Percentiles rank a stretch among this genome's conserved stretches.
Evolutionary conservation across 192 early-diverging fungal species (phyloP).

Genomic region (Coemansia guatemalensis): DNA sequence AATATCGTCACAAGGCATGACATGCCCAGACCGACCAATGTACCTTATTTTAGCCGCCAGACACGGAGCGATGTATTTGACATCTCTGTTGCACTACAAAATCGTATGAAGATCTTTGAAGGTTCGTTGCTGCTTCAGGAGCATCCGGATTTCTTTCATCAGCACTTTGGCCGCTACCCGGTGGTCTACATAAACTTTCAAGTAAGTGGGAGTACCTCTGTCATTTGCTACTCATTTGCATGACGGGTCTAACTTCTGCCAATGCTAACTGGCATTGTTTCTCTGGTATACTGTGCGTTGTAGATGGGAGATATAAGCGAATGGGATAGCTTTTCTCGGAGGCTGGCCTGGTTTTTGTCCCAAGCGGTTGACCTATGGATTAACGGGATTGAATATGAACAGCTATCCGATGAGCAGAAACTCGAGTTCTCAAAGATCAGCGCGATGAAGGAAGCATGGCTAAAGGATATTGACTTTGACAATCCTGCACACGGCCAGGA

Average conservation of each 20-base stretch:
- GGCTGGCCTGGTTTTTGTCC: not conserved
- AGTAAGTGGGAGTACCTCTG: not conserved
- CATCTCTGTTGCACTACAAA: not conserved
- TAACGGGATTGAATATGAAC: not conserved
- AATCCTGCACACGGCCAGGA: not conserved
- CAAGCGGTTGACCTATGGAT: not conserved
- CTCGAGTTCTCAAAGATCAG: not conserved
- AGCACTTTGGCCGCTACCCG: constrained; percentile 6
- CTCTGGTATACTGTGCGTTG: not conserved
- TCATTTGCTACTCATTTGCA: not conserved
- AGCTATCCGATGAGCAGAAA: not conserved
- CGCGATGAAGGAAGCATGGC: not conserved
- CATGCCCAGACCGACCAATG: not conserved
- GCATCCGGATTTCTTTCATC: not conserved
- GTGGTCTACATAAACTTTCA: not conserved
- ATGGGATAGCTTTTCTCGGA: not conserved
- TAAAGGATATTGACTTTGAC: not conserved
- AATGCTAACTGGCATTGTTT: not conserved
- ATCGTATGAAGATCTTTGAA: not conserved
- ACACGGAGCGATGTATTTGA: not conserved
- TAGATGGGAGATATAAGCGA: not conserved
- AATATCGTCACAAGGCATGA: not conserved
- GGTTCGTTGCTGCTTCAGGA: not conserved
- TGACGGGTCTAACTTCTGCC: not conserved
- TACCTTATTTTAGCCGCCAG: not conserved